Conservation (phyloP, 108 stramenopile species). For the Pseudonitzschia multiseries region DNA sequence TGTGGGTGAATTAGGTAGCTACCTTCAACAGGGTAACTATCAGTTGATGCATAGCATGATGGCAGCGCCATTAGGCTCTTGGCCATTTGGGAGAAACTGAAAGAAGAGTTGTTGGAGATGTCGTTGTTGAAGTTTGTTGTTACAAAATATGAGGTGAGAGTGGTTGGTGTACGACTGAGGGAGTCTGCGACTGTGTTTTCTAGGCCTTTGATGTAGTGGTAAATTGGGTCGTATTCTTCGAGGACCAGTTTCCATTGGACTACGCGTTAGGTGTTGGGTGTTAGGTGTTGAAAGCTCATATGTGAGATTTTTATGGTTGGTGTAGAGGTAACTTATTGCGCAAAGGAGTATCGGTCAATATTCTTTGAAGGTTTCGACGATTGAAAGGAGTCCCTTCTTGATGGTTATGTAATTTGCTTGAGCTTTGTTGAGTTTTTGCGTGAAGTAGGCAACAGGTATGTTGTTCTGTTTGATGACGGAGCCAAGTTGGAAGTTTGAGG, state of each 20-base stretch:
- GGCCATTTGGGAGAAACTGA: too few relatives aligned
- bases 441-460: conserved; percentile 42
- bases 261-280: conserved; percentile 46
- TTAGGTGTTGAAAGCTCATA: conserved; percentile 17
- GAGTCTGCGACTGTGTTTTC: too few relatives aligned
- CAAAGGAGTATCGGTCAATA: conserved; percentile 43
- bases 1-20: too few relatives aligned
- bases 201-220: too few relatives aligned
- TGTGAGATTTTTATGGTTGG: conserved; percentile 42
- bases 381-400: conserved; percentile 46
- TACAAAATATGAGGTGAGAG: too few relatives aligned
- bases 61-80: too few relatives aligned
- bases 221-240: conserved; percentile 40
- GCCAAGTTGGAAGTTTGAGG: conserved; percentile 34
- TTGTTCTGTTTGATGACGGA: conserved; percentile 43
- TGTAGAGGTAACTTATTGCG: conserved; percentile 33
- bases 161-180: too few relatives aligned
- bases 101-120: too few relatives aligned
- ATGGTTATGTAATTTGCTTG: conserved; percentile 37
- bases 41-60: too few relatives aligned
- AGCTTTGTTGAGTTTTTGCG: conserved; percentile 35
- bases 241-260: conserved; percentile 38
- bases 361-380: conserved; percentile 56
- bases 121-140: too few relatives aligned
- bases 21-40: too few relatives aligned